These are phyloP conservation scores for Cornus controversa DNA, from an alignment of 148 eudicot genomes.

Conservation along the genomic window DNA sequence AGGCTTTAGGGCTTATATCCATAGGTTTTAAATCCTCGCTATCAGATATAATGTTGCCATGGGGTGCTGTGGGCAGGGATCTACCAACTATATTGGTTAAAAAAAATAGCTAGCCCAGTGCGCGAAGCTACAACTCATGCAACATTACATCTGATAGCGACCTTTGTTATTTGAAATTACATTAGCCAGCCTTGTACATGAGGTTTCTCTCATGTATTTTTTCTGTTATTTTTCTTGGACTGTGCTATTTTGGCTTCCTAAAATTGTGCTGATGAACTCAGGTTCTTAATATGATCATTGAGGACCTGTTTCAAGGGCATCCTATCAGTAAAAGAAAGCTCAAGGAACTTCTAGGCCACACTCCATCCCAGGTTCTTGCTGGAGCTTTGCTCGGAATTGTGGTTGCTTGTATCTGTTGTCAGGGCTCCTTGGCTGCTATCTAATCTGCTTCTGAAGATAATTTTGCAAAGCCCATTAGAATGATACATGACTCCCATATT, in stretches of 20 bases:
- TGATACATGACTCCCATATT: not conserved
- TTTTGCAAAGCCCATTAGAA: not conserved
- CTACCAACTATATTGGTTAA: not conserved
- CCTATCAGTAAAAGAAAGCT: slow-evolving; percentile 92
- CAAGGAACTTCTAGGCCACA: slow-evolving; percentile 92
- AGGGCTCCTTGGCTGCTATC: slow-evolving; percentile 35
- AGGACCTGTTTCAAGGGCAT: slow-evolving; percentile 91
- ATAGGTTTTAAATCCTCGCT: no score
- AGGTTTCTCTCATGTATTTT: not conserved
- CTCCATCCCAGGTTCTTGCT: slow-evolving; percentile 78
- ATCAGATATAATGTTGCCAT: no score
- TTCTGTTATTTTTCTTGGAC: not conserved
- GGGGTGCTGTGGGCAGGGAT: not conserved
- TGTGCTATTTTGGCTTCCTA: not conserved
- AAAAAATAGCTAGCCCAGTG: no score
- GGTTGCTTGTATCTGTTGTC: slow-evolving; percentile 70
- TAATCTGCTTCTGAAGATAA: slow-evolving; percentile 11
- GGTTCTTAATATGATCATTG: slow-evolving; percentile 90
- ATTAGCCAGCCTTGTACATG: not conserved
- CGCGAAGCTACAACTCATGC: not conserved
- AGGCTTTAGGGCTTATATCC: not conserved
- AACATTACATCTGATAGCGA: not conserved
- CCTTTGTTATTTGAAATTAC: not conserved
- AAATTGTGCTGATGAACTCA: slow-evolving; percentile 18
- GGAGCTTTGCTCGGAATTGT: slow-evolving; percentile 74